Base-by-base conservation (phyloP, 495 filamentous ascomycete species). In the Penicillium cosmopolitanum region DNA sequence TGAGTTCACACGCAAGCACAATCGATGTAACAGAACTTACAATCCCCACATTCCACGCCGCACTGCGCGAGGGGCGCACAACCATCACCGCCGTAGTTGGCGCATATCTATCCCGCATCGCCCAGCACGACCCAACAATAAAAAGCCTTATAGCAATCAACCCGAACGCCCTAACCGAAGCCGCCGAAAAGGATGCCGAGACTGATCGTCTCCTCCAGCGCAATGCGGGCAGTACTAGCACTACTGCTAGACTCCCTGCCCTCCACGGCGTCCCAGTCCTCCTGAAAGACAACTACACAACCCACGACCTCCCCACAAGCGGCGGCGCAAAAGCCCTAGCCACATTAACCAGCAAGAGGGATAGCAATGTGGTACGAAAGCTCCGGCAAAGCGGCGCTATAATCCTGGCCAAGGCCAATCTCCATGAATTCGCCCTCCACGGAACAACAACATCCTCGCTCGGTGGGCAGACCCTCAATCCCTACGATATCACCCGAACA, bases 391-490 rank as follows among this genome's bases (percentile, higher is more conserved):
- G 83, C 3, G 87, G 88, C 0, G 84, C 84, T 1, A 77, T 90
- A n/a, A 84, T 90, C 16, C 69, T 89, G 1, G 87, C 84, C 1
- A 90, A 89, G 60, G 72, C 84, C 0, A 89, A 89, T 66, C 64
- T 89, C 12, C 86, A 89, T 63, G 87, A 88, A 67, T 65, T 89
- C 53, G 85, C 86, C 1, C 65, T 90, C 2, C 85, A 89, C 56
- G 87, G 85, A 3, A 67, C 87, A 34, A 79, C 76, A 0, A 83
- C 85, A 3, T 87, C 85, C 1, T 85, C 82, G 0, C 60, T 87
- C 0, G 83, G 84, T 5, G 86, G 87, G 0, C 86, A 89, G 60
- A 85, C 84, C 0, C 55, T 80, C 23, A 89, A 89, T 66, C 85
- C 87, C 0, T 89, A 87, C 44, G 87, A 89, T 62, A 55, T 71